These are phyloP conservation scores for Microcera coccophila DNA, from an alignment of 2,329 filamentous ascomycete species.

Conservation along the genomic window DNA sequence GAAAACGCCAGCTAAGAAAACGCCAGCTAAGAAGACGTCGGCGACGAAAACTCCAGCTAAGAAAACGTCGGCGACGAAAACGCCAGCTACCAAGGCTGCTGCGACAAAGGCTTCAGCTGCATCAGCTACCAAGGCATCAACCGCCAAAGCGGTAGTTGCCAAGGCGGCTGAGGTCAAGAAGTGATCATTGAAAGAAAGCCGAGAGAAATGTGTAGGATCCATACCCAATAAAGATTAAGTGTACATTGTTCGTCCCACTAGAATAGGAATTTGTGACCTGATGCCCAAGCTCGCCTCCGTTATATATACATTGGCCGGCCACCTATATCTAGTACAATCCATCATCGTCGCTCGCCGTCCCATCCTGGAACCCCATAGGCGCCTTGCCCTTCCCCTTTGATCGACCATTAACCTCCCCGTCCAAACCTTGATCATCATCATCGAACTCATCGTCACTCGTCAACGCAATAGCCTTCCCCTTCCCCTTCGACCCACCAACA, in stretches of 20 bases:
- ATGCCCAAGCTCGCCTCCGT: conserved; percentile 5
- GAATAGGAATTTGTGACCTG: conserved; percentile 2
- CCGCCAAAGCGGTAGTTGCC: conserved; percentile 3
- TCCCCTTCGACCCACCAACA: conserved; percentile 22
- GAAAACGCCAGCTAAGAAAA: conserved; percentile 10
- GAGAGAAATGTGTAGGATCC: conserved; percentile 10
- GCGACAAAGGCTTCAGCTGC: conserved; percentile 9
- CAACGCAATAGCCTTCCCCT: conserved; percentile 34
- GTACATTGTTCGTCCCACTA: conserved; percentile 8
- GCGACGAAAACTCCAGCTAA: conserved; percentile 3
- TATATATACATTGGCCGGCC: not conserved
- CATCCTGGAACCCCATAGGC: conserved; percentile 49
- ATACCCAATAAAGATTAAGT: conserved; percentile 8
- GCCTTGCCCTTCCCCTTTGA: conserved; percentile 57
- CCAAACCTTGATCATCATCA: conserved; percentile 31
- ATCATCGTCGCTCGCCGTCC: conserved; percentile 54
- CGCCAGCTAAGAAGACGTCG: conserved; percentile 10
- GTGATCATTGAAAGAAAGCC: conserved; percentile 4
- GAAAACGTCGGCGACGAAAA: conserved; percentile 16
- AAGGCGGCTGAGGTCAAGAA: conserved; percentile 9
- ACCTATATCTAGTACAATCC: conserved; percentile 46
- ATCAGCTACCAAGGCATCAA: conserved; percentile 1
- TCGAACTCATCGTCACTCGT: conserved; percentile 33
- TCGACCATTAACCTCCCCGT: conserved; percentile 30
- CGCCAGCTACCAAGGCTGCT: conserved; percentile 14